Base-by-base conservation (phyloP, 2,329 filamentous ascomycete genomes). In the Neonectria coccinea region DNA sequence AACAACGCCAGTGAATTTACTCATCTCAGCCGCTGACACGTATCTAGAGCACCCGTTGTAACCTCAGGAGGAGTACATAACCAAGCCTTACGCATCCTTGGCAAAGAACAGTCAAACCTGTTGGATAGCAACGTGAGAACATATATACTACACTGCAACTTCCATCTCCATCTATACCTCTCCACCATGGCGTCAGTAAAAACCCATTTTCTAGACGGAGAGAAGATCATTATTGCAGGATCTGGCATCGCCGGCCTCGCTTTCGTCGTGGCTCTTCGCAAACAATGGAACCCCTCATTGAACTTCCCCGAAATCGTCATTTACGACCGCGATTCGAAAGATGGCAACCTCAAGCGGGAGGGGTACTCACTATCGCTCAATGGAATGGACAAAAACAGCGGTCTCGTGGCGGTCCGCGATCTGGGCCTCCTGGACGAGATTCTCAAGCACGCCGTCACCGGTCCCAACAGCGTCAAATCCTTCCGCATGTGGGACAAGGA, bases 401-500 rank as follows among this genome's bases (percentile, higher is more conserved):
- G 57, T 3, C 57, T 60, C 50, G 45, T 60, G 5, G 50, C 57
- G 3, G 12, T 60, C 20, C 57, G 57, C 16, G 29, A 60, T 36
- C 12, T 54, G 20, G 50, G 57, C 5, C 57, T 59, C 22, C 48
- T 60, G 1, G 57, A 54, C 16, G 41, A 60, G 50, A 31, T 52
- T 4, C 57, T 60, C 16, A 27, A 54, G 50, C 27, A 53, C 14
- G 57, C 57, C 11, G 41, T 60, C 2, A 20, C 50, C 5, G 57
- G 57, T 2, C 29, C 31, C 20, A 29, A 60, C 5, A 60, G 50
- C 57, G 41, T 60, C 2, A 22, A 42, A 14, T 60, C 57, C 4
- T 60, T 60, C 18, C 12, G 50, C 4, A 54, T 60, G 53, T 62
- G 53, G 59, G 59, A 56, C n/a, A 56, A 53, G 47, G 53, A 56